Base-by-base conservation (phyloP, 2,329 filamentous ascomycete genomes). In the Mycosphaerelloides madeirae region DNA sequence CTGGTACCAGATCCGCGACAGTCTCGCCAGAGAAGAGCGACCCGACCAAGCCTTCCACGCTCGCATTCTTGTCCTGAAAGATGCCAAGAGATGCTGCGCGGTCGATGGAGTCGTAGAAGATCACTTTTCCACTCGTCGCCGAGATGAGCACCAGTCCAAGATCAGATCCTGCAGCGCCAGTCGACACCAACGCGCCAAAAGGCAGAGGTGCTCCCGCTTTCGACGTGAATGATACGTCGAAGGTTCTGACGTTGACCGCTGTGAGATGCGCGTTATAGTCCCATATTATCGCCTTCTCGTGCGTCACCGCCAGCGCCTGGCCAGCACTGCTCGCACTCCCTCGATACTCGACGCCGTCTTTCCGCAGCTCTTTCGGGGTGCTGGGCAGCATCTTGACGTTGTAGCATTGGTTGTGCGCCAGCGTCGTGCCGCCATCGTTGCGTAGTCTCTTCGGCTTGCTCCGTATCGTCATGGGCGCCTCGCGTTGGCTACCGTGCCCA, bases 31-130 rank as follows among this genome's bases (percentile, higher is more conserved):
- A 85, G 42, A 84, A 80, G 68, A 96, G 57, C 49, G 85, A 84
- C 2, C 79, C 74, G 50, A 95, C 80, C 2, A 72, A 72, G 35
- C 86, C 81, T 59, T 94, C 87, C 13, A 95, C 80, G 13, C 87
- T 87, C 53, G 82, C 84, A 53, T 85, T 82, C 59, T 87, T 85
- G 62, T 94, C 85, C 53, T 85, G 84, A 59, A 91, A 86, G 31
- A 94, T 79, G 51, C 86, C 87, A 43, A 94, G 76, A 1, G 87
- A 88, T 31, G 89, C 86, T 8, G 88, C 89, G 65, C 83, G 89
- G 44, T 91, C 89, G 52, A 97, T 86, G 31, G 88, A 94, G 64
- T 97, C 93, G 89, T 93, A 97, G 66, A 93, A 97, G 34, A 87
- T 83, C 41, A 97, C 81, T 65, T 84, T 90, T 41, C 93, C 93